Evolutionary conservation across 768 basidiomycete species (phyloP), one percentile per base, ranked within the genome.

Genomic region (Clavaria fumosa): DNA sequence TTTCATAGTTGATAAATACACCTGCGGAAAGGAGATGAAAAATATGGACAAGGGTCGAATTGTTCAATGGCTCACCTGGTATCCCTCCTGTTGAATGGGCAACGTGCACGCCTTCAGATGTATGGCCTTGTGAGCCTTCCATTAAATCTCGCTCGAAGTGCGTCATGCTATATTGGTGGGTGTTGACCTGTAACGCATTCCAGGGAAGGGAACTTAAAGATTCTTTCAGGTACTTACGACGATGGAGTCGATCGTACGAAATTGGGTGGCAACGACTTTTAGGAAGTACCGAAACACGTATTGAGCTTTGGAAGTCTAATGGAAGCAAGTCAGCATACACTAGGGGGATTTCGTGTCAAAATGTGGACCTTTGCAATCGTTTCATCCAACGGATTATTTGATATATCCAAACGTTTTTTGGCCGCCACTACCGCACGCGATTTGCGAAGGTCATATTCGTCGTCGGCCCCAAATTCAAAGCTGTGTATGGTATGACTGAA

Each of bases 241-340:
- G 47, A 78, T 69, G 21, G 76, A 81, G 43, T 80, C 72, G 19
- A 93, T 62, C n/a, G 78, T 82, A 44, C 74, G 70, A 62, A 95
- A 96, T 52, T 82, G 80, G 2, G 93, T 99, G 5, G 89, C 88
- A 27, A 99, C 95, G 31, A 99, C 93, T 59, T 99, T 99, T 51
- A 99, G 67, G 75, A 96, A 97, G 59, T 97, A 93, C 53, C 97
- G 89, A 71, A 89, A 95, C 88, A 95, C 90, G 55, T 86, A 93
- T 47, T 88, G 72, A 18, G 77, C 58, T 51, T 82, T 81, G 46
- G 57, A 62, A 1, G 88, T 89, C 79, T 84, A 32, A 14, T n/a
- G 43, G 38, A 43, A 30, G 32, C 37, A 5, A 18, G 23, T 14
- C n/a, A 34, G 18, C 32, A 20, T 34, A 21, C 7, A 15, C 9